Percentiles rank a stretch among this genome's conserved stretches.
Evolutionary conservation across 1,284 basidiomycete genomes (phyloP).

Genomic region (Boletus sp.): DNA sequence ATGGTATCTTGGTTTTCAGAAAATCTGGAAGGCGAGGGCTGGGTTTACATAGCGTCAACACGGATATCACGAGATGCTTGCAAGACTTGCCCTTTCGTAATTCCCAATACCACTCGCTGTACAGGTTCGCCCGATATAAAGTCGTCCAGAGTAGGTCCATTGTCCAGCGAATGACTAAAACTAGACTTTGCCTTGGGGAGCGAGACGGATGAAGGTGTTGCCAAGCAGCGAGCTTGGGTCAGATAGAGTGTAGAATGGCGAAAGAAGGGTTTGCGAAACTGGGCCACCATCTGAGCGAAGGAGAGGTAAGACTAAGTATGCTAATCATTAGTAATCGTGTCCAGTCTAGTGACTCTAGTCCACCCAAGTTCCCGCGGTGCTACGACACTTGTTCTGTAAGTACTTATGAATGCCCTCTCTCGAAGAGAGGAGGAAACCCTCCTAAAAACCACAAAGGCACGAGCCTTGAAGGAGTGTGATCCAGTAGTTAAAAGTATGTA

Average conservation of each 20-base stretch:
- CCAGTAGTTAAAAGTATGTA: constrained; percentile 64
- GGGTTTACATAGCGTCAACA: constrained; percentile 1
- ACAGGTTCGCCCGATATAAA: constrained; percentile 68
- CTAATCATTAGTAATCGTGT: constrained; percentile 17
- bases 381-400: neutral
- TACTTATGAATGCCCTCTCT: constrained; percentile 76
- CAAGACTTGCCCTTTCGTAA: constrained; percentile 60
- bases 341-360: neutral
- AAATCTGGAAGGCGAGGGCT: constrained; percentile 89
- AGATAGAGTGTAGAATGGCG: constrained; percentile 8
- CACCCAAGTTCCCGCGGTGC: constrained; percentile 8
- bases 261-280: constrained; percentile 14
- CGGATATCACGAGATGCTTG: neutral
- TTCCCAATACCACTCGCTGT: constrained; percentile 75
- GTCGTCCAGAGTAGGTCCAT: constrained; percentile 80
- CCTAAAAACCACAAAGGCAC: constrained; percentile 74
- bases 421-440: constrained; percentile 85
- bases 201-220: constrained; percentile 44
- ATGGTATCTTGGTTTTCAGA: constrained; percentile 92
- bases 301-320: neutral
- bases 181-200: constrained; percentile 36
- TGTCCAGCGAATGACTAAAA: constrained; percentile 60
- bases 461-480: constrained; percentile 79
- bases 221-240: constrained; percentile 43
- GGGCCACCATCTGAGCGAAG: constrained; percentile 17